These are phyloP conservation scores for Dothideomycetes sp. DNA, from an alignment of 2,329 filamentous ascomycete genomes.

Conservation along the genomic window DNA sequence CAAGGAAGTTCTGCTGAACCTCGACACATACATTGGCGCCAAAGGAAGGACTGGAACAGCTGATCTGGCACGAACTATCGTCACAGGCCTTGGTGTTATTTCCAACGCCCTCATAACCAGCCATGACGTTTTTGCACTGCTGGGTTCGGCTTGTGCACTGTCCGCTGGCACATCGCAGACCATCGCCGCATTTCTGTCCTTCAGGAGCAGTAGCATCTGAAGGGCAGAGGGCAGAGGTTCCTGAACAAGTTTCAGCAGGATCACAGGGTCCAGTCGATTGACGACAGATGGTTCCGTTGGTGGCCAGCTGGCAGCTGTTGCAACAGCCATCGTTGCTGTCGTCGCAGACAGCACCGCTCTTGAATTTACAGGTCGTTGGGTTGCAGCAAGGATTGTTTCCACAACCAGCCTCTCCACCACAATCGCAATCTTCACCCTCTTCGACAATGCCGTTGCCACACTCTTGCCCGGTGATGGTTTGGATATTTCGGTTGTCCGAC, in stretches of 20 bases:
- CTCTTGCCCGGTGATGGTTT: slow-evolving; percentile 70
- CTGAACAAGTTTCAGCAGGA: slow-evolving; percentile 72
- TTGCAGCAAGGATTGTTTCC: slow-evolving; percentile 74
- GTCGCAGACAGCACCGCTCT: slow-evolving; percentile 62
- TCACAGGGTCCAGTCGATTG: slow-evolving; percentile 73
- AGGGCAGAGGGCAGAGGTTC: slow-evolving; percentile 64
- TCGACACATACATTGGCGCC: slow-evolving; percentile 58
- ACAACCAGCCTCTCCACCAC: slow-evolving; percentile 67
- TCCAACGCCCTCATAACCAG: slow-evolving; percentile 53
- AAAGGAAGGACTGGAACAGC: slow-evolving; percentile 64
- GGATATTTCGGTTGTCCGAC: slow-evolving; percentile 74
- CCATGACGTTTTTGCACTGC: slow-evolving; percentile 81
- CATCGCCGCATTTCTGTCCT: slow-evolving; percentile 60
- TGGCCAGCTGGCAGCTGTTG: slow-evolving; percentile 58
- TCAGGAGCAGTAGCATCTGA: slow-evolving; percentile 59
- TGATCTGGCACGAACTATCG: slow-evolving; percentile 61
- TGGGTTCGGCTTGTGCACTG: slow-evolving; percentile 88
- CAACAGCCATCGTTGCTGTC: slow-evolving; percentile 84
- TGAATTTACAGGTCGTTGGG: slow-evolving; percentile 77
- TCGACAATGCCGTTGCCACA: slow-evolving; percentile 98
- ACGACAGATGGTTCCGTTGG: slow-evolving; percentile 67
- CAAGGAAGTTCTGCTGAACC: slow-evolving; percentile 84
- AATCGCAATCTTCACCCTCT: slow-evolving; percentile 89
- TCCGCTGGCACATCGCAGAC: slow-evolving; percentile 74
- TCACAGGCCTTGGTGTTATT: slow-evolving; percentile 78